phyloP scores from a whole-genome alignment of 1,284 basidiomycete genomes.

The Ustilago hordei region DNA sequence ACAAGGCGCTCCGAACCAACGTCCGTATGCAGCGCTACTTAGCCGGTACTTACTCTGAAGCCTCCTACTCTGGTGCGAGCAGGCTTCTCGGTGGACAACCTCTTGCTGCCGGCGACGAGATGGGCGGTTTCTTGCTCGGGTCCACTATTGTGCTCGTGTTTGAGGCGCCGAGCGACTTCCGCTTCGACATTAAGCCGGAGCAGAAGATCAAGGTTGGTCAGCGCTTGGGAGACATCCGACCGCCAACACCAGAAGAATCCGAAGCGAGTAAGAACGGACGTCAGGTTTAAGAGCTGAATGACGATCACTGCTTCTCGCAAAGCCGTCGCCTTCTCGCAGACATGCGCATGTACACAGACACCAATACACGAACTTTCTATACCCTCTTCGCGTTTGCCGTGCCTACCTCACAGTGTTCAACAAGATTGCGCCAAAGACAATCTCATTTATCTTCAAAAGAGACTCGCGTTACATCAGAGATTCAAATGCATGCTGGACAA shows the following conservation, averaged over 20 bases:
- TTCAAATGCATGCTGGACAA: not conserved
- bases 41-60: slow-evolving; percentile 89
- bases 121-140: slow-evolving; percentile 96
- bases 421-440: not conserved
- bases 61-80: slow-evolving; percentile 71
- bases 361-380: slow-evolving; percentile 11
- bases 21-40: slow-evolving; percentile 54
- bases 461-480: not conserved
- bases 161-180: slow-evolving; percentile 88
- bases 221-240: slow-evolving; percentile 71
- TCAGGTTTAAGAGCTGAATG: slow-evolving; percentile 19
- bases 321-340: not conserved
- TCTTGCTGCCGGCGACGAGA: slow-evolving; percentile 86
- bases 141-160: slow-evolving; percentile 97
- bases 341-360: not conserved
- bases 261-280: slow-evolving; percentile 29
- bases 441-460: not conserved
- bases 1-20: slow-evolving; percentile 76
- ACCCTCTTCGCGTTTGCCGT: slow-evolving; percentile 26
- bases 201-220: slow-evolving; percentile 91
- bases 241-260: slow-evolving; percentile 10
- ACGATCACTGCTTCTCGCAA: not conserved
- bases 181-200: slow-evolving; percentile 83
- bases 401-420: not conserved
- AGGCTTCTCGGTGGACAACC: slow-evolving; percentile 86